Percentiles rank a stretch among this genome's conserved stretches.
Conservation (phyloP, 2,329 filamentous ascomycete genomes). For the Beauveria sp. region DNA sequence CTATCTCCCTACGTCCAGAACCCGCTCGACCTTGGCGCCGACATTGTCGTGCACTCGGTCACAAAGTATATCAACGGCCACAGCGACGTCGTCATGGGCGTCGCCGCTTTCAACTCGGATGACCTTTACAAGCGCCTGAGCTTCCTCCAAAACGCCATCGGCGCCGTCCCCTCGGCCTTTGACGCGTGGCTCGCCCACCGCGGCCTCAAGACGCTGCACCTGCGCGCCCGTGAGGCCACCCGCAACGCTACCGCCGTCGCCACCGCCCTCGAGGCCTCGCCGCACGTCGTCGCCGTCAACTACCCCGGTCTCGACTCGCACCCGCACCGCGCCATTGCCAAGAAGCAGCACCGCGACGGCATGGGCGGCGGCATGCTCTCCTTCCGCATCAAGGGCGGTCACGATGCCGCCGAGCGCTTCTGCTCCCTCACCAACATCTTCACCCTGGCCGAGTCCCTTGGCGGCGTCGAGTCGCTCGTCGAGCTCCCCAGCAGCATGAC, state of each 20-base stretch:
- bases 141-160: conserved; percentile 96
- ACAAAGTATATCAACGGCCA: conserved; percentile 99
- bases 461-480: conserved; percentile 84
- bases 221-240: conserved; percentile 79
- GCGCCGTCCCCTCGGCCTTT: conserved; percentile 88
- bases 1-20: conserved; percentile 95
- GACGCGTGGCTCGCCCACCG: conserved; percentile 98
- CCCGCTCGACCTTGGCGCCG: conserved; percentile 87
- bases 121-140: conserved; percentile 67
- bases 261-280: conserved; percentile 65
- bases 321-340: conserved; percentile 76
- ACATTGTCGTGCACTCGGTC: conserved; percentile 93
- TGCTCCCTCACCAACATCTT: conserved; percentile 86
- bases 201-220: conserved; percentile 91
- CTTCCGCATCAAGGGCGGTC: conserved; percentile 86
- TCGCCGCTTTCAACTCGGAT: conserved; percentile 88
- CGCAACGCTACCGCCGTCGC: conserved; percentile 76
- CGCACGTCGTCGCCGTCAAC: conserved; percentile 82
- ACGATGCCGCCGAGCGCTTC: conserved; percentile 81
- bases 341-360: conserved; percentile 86
- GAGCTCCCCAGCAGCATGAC: conserved; percentile 96
- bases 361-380: conserved; percentile 97
- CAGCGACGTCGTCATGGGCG: conserved; percentile 94
- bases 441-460: conserved; percentile 81
- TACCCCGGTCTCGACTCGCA: conserved; percentile 89